Evolutionary conservation across 352 stramenopile species (phyloP).

Genomic region (Globisporangium recalcitrans): DNA sequence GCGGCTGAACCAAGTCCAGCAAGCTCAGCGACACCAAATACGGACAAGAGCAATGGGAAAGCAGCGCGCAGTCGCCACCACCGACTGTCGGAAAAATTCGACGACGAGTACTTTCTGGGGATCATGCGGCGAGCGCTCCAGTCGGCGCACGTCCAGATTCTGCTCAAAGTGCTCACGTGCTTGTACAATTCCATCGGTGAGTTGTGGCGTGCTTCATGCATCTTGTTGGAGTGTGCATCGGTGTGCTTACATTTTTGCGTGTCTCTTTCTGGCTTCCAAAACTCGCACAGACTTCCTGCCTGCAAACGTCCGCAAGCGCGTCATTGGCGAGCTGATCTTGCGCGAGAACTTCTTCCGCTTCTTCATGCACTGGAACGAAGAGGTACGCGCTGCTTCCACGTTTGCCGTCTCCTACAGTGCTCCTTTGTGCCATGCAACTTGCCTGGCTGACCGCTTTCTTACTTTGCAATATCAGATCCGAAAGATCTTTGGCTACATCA

Average conservation of each 20-base stretch:
- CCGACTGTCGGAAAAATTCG: constrained; percentile 45
- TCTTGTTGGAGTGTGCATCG: not conserved
- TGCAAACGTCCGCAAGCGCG: constrained; percentile 47
- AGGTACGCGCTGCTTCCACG: constrained; percentile 32
- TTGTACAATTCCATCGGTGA: constrained; percentile 81
- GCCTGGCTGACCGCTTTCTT: constrained; percentile 1
- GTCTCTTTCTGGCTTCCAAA: not conserved
- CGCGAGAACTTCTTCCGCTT: constrained; percentile 86
- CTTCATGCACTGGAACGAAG: constrained; percentile 88
- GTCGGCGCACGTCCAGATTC: constrained; percentile 75
- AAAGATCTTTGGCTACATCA: constrained; percentile 82
- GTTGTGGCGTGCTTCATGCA: not conserved
- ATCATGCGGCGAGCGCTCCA: constrained; percentile 68
- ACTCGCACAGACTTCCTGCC: constrained; percentile 50
- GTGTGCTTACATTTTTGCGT: not conserved
- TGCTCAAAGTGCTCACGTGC: constrained; percentile 84
- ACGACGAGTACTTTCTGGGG: constrained; percentile 64
- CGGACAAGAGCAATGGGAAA: constrained; percentile 10
- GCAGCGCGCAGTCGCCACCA: constrained; percentile 13
- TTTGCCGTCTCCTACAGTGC: not conserved
- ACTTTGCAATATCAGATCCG: constrained; percentile 39
- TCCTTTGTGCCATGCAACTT: not conserved
- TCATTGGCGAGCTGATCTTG: constrained; percentile 71
- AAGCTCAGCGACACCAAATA: not conserved
- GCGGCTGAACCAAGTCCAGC: not conserved